Conservation (phyloP, 2,329 filamentous ascomycete genomes). For the Graphilbum sp. region DNA sequence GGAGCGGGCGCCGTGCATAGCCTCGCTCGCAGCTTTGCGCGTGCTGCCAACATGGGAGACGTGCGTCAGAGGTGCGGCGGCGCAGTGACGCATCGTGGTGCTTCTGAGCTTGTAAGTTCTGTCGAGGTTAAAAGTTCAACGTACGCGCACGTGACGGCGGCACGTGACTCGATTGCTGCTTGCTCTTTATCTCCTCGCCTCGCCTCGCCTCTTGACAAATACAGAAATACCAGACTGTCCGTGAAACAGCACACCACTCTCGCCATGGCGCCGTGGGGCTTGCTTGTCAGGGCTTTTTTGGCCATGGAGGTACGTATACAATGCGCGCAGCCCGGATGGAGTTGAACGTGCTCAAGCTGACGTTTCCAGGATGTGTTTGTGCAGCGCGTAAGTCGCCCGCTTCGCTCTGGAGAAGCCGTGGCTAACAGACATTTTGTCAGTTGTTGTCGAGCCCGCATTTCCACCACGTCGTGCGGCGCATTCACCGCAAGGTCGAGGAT, state of each 20-base stretch:
- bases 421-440: constrained; percentile 14
- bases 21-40: too few species aligned
- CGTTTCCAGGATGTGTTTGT: constrained; percentile 7
- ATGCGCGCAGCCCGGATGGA: too few species aligned
- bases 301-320: constrained; percentile 5
- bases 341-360: background rate
- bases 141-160: background rate
- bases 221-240: too few species aligned
- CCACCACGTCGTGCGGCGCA: constrained; percentile 33
- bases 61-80: too few species aligned
- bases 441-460: constrained; percentile 34
- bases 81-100: too few species aligned
- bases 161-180: constrained; percentile 1
- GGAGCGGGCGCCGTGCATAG: too few species aligned
- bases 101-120: too few species aligned
- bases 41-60: too few species aligned
- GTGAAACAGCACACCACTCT: too few species aligned
- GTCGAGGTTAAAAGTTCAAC: too few species aligned
- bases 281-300: constrained; percentile 6
- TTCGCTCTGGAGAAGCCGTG: background rate
- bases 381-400: constrained; percentile 3
- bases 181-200: background rate
- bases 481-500: constrained; percentile 34
- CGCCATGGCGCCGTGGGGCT: constrained; percentile 7
- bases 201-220: background rate